Base-by-base conservation (phyloP, 768 basidiomycete genomes). In the Sutorius australiensis region DNA sequence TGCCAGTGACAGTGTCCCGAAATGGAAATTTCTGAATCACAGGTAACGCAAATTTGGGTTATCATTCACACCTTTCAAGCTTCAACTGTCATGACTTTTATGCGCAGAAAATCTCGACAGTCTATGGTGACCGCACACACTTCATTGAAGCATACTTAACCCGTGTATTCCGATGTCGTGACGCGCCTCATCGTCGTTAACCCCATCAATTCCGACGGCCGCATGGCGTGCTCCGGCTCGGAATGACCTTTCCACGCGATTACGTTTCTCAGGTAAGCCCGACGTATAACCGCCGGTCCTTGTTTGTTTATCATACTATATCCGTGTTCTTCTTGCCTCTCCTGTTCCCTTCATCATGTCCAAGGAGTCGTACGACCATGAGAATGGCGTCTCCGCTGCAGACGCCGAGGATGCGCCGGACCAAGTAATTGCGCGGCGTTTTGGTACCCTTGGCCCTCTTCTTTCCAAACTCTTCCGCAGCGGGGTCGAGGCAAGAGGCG, bases 401-500 rank as follows among this genome's bases (percentile, higher is more conserved):
- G 37, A 36, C 33, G 6, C 46, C 8, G 41, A 73, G 33, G 60
- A 54, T 28, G 60, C 64, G 2, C 72, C 63, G 0, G 69, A 70
- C 33, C 39, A 56, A 41, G 62, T 58, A 13, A 64, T 73, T 28
- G 61, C 57, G 17, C 56, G 56, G 27, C 63, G 71, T 14, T 75
- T 70, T 46, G 64, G 68, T 31, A 51, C 43, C 30, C 51, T 69
- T 32, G 68, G 67, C 0, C 69, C 67, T 3, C 31, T 72, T 37
- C 61, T 77, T 21, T 60, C 65, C 40, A 73, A 62, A 59, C 65
- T 80, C 12, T 79, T 80, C 60, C 65, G 70, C 14, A 75, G 67
- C 48, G 80, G 79, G 43, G 76, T 81, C 17, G 80, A 82, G 62
- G 79, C 78, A 5, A 67, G 77, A 62, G 80, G 80, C 17, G 75